These are phyloP conservation scores for Saraca asoca DNA, from an alignment of 331 rosid species.

Conservation along the genomic window DNA sequence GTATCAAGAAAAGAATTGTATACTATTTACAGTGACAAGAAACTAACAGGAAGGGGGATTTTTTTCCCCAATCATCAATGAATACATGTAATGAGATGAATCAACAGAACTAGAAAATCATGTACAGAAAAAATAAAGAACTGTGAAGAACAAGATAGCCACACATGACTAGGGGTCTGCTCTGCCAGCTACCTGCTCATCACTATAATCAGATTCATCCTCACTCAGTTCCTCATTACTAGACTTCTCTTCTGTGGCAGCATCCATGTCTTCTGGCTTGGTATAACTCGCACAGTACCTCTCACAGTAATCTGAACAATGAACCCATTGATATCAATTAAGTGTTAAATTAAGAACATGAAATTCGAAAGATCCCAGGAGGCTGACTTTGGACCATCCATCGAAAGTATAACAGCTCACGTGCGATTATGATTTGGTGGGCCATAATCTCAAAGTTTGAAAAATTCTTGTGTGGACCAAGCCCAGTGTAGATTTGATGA, in stretches of 20 bases:
- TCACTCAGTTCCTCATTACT: constrained; percentile 81
- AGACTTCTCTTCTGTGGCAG: constrained; percentile 54
- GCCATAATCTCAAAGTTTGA: too few relatives aligned
- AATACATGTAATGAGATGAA: constrained; percentile 44
- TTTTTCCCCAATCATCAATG: constrained; percentile 46
- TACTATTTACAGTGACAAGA: constrained; percentile 47
- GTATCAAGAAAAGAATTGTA: constrained; percentile 36
- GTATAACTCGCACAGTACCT: constrained; percentile 42
- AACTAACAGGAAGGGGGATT: constrained; percentile 35
- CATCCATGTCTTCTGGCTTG: constrained; percentile 62
- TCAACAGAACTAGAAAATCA: constrained; percentile 43
- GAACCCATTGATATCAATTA: constrained; percentile 13
- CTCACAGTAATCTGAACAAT: constrained; percentile 58
- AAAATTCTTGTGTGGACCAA: too few relatives aligned
- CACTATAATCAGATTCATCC: constrained; percentile 65
- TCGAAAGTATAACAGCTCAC: too few relatives aligned
- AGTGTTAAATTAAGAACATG: background rate
- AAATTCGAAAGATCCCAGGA: too few relatives aligned
- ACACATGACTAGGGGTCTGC: constrained; percentile 61
- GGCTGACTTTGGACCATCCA: too few relatives aligned
- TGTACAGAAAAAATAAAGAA: constrained; percentile 45
- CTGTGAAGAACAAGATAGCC: constrained; percentile 6
- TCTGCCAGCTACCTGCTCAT: constrained; percentile 65
- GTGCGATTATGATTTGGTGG: too few relatives aligned
- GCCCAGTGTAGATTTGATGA: too few relatives aligned